Evolutionary conservation across 2,329 filamentous ascomycete genomes (phyloP).

Genomic region (Trichoderma endophyticum): DNA sequence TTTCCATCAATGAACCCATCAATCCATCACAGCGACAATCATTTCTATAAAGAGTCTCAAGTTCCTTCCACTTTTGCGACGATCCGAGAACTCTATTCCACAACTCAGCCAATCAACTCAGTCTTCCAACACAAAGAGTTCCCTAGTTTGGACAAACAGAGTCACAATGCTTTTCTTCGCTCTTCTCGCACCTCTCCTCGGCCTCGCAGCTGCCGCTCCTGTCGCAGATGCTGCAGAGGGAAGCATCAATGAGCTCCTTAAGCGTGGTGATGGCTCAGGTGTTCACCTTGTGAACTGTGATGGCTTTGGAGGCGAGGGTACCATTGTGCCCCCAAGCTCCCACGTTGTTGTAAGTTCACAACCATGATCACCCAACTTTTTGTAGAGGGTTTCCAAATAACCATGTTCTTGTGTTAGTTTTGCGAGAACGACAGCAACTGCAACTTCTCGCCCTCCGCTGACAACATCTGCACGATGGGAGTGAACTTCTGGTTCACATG

Average conservation of each 20-base stretch:
- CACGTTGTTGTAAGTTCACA: conserved; percentile 1
- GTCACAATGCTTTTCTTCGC: not conserved
- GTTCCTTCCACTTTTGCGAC: not conserved
- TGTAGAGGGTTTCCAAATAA: not conserved
- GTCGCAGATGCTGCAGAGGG: not conserved
- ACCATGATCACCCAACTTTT: not conserved
- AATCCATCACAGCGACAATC: not conserved
- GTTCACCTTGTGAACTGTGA: conserved; percentile 3
- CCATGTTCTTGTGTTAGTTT: not conserved
- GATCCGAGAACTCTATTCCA: not conserved
- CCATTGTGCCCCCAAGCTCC: not conserved
- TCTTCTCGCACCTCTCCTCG: not conserved
- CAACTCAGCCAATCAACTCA: not conserved
- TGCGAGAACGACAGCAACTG: not conserved
- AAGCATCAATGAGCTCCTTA: not conserved
- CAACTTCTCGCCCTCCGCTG: not conserved
- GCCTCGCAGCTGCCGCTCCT: not conserved
- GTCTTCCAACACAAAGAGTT: not conserved
- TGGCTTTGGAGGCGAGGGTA: not conserved
- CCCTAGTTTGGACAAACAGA: not conserved
- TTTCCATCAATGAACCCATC: not conserved
- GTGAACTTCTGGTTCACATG: not conserved
- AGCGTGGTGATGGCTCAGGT: not conserved
- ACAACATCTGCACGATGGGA: conserved; percentile 1
- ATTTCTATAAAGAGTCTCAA: conserved; percentile 12